phyloP scores from a whole-genome alignment of 2,329 filamentous ascomycete genomes.

The Metarhizium album region DNA sequence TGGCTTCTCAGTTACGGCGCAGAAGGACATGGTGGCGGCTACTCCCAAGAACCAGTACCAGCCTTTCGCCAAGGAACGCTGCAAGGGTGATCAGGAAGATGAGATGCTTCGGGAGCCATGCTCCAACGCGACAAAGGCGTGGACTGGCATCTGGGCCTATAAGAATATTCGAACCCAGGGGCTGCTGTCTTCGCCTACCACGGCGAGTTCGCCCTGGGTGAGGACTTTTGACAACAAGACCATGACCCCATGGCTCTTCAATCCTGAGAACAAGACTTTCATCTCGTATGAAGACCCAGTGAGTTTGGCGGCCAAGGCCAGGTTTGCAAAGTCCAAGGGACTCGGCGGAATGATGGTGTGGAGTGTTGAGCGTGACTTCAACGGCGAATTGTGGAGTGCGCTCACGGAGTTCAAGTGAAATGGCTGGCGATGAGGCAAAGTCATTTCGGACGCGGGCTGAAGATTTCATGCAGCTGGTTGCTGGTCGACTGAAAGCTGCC shows the following conservation, averaged over 20 bases:
- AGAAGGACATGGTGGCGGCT: not conserved
- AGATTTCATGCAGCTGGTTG: not conserved
- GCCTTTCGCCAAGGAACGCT: not conserved
- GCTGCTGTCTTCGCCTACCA: not conserved
- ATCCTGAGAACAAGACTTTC: slow-evolving; percentile 3
- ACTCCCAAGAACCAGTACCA: not conserved
- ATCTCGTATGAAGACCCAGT: slow-evolving; percentile 10
- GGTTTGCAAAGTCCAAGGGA: slow-evolving; percentile 6
- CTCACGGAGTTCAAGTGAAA: not conserved
- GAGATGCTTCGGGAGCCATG: not conserved
- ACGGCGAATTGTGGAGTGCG: not conserved
- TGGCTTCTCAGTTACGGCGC: slow-evolving; percentile 3
- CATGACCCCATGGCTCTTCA: slow-evolving; percentile 9
- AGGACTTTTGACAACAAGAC: slow-evolving; percentile 4
- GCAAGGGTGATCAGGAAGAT: not conserved
- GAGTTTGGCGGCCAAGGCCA: slow-evolving; percentile 7
- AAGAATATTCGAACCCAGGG: not conserved
- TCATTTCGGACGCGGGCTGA: not conserved
- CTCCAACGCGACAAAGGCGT: not conserved
- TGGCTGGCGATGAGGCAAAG: too few relatives aligned
- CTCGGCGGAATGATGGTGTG: slow-evolving; percentile 8
- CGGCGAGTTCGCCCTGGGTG: slow-evolving; percentile 6
- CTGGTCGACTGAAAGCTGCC: not conserved
- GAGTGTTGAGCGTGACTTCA: slow-evolving; percentile 3
- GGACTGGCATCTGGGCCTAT: not conserved